Conservation (phyloP, 2,329 filamentous ascomycete genomes). For the Elsinoe perseae region DNA sequence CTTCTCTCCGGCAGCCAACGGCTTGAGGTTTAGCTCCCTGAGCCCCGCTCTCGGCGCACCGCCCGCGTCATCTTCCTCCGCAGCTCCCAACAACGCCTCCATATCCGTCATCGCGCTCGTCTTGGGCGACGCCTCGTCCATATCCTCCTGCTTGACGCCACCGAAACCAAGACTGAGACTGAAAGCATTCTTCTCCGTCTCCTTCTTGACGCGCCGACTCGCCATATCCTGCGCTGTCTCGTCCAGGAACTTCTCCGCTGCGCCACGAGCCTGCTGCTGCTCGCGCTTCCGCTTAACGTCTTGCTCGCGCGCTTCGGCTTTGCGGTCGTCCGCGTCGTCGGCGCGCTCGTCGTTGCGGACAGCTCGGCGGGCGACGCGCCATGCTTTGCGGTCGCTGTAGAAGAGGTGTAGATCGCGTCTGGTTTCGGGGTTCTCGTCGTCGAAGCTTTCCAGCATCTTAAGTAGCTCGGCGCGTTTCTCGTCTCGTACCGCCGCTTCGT, state of each 20-base stretch:
- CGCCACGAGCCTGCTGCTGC: constrained; percentile 68
- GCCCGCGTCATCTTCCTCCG: constrained; percentile 60
- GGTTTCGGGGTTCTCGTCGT: constrained; percentile 75
- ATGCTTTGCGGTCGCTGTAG: constrained; percentile 76
- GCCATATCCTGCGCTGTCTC: constrained; percentile 71
- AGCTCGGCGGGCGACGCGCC: constrained; percentile 70
- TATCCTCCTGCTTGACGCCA: constrained; percentile 15
- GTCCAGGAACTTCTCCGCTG: constrained; percentile 87
- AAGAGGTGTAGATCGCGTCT: constrained; percentile 75
- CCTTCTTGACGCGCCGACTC: constrained; percentile 30
- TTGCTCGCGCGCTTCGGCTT: constrained; percentile 66
- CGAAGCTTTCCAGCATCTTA: constrained; percentile 69
- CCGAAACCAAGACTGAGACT: constrained; percentile 18
- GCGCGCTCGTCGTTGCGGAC: constrained; percentile 67
- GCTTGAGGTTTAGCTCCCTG: constrained; percentile 36
- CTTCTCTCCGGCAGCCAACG: constrained; percentile 48
- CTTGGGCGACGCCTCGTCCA: constrained; percentile 12
- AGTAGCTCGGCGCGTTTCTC: constrained; percentile 60
- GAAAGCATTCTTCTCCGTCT: constrained; percentile 25
- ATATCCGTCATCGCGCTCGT: constrained; percentile 72
- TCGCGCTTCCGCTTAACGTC: constrained; percentile 54
- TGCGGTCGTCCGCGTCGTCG: constrained; percentile 70
- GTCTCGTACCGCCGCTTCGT: constrained; percentile 60
- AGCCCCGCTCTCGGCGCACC: constrained; percentile 40
- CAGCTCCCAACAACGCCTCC: constrained; percentile 88